Conservation (phyloP, 257 asterid species). For the Solanum stenotomum region DNA sequence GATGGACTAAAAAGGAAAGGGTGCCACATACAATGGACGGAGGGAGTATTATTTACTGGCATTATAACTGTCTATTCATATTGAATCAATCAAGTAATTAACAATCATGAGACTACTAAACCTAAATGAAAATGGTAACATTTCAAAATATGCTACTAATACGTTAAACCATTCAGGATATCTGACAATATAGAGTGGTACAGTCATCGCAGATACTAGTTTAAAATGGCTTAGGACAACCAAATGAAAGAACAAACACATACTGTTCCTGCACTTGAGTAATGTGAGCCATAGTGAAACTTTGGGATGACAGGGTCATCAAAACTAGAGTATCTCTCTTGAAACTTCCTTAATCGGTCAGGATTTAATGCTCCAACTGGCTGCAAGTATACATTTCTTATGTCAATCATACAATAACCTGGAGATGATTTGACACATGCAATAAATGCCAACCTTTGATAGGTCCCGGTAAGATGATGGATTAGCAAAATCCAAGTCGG, state of each 20-base stretch:
- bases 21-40: neutral
- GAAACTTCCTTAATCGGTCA: constrained; percentile 76
- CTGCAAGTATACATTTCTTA: constrained; percentile 33
- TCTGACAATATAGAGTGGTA: neutral
- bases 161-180: neutral
- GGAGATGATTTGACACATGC: neutral
- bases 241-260: constrained; percentile 16
- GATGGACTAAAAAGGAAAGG: neutral
- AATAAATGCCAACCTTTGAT: constrained; percentile 62
- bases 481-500: constrained; percentile 60
- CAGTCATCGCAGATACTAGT: neutral
- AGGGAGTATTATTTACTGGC: neutral
- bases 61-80: neutral
- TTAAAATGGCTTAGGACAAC: neutral
- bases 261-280: constrained; percentile 98
- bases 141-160: neutral
- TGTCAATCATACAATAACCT: constrained; percentile 15
- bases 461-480: constrained; percentile 93
- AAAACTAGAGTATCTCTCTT: constrained; percentile 90
- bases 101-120: neutral
- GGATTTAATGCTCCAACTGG: constrained; percentile 92
- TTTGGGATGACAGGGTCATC: constrained; percentile 95
- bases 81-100: neutral
- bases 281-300: constrained; percentile 97
- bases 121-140: neutral